Conservation (phyloP, 345 rosid genomes). For the Dovyalis caffra region DNA sequence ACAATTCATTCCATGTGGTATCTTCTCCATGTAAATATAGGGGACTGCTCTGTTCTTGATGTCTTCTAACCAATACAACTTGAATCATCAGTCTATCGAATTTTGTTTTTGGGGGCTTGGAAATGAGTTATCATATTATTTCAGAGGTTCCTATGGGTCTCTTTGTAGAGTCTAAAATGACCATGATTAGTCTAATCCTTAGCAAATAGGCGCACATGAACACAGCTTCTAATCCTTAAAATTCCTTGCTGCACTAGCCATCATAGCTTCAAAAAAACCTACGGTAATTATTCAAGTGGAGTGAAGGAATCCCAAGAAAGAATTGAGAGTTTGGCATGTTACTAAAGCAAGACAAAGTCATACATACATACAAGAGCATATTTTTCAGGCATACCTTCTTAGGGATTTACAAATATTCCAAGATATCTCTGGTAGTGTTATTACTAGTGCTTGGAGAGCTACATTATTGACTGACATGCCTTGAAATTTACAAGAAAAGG, state of each 20-base stretch:
- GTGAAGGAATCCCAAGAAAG: conserved; percentile 30
- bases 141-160: conserved; percentile 2
- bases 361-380: conserved; percentile 37
- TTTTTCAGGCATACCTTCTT: conserved; percentile 41
- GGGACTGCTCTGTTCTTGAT: neutral
- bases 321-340: conserved; percentile 72
- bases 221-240: conserved; percentile 14
- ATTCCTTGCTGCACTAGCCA: conserved; percentile 7
- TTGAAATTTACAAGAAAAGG: conserved; percentile 36
- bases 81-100: neutral
- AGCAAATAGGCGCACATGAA: conserved; percentile 18
- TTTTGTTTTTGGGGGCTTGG: neutral
- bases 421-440: conserved; percentile 18
- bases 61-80: neutral
- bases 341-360: conserved; percentile 70
- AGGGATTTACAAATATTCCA: conserved; percentile 45
- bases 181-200: conserved; percentile 28
- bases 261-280: conserved; percentile 1
- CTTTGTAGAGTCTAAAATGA: conserved; percentile 16
- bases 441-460: conserved; percentile 13
- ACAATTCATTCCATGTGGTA: neutral
- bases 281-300: conserved; percentile 21
- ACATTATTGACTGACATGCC: conserved; percentile 39
- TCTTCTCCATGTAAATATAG: neutral
- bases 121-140: neutral